Conservation (phyloP, 2,329 filamentous ascomycete species). For the Bipolaris zeicola region DNA sequence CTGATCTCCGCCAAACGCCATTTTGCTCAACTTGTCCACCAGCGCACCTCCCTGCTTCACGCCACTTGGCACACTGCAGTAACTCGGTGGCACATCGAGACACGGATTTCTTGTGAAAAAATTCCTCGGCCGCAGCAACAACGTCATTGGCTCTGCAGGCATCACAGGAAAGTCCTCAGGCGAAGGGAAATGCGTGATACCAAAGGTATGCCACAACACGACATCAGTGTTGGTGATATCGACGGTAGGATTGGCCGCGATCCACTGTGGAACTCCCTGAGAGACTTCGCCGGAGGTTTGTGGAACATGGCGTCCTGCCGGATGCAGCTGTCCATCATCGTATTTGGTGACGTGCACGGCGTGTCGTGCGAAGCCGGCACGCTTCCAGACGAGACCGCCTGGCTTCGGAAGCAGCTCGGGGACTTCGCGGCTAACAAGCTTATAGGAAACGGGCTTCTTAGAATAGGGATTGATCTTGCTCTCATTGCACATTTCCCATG, state of each 20-base stretch:
- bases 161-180: constrained; percentile 42
- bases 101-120: constrained; percentile 35
- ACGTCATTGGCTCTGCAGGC: constrained; percentile 35
- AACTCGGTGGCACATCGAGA: constrained; percentile 28
- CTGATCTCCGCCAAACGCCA: background rate
- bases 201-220: constrained; percentile 40
- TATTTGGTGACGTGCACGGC: constrained; percentile 38
- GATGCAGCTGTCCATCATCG: constrained; percentile 32
- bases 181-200: constrained; percentile 36
- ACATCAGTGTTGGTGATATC: constrained; percentile 30
- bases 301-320: constrained; percentile 32
- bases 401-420: constrained; percentile 35
- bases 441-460: constrained; percentile 58
- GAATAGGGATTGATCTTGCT: constrained; percentile 55
- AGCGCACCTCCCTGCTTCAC: background rate
- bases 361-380: constrained; percentile 32
- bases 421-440: constrained; percentile 49
- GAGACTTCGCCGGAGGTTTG: constrained; percentile 29
- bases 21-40: background rate
- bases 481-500: constrained; percentile 53
- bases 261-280: constrained; percentile 31
- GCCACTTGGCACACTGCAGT: background rate
- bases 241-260: background rate
- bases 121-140: constrained; percentile 31
- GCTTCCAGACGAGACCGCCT: constrained; percentile 26